Percentiles rank a stretch among this genome's conserved stretches.
These are phyloP conservation scores for Pichia cactophila DNA, from an alignment of 1,139 yeast species.

Conservation along the genomic window DNA sequence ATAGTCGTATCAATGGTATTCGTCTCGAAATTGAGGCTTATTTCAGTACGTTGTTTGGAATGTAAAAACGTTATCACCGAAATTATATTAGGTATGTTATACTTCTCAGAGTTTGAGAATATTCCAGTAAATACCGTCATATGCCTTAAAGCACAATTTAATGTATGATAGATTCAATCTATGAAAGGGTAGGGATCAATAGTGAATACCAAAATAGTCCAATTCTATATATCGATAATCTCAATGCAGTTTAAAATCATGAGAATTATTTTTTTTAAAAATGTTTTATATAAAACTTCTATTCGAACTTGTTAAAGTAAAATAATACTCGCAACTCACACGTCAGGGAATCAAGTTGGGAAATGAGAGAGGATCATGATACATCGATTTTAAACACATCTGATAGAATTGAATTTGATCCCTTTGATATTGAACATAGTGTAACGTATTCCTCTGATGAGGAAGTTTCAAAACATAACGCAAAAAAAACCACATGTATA, in stretches of 20 bases:
- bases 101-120: not conserved
- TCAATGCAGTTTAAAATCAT: too few species aligned
- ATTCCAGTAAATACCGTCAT: not conserved
- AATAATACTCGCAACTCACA: too few species aligned
- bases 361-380: too few species aligned
- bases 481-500: not conserved
- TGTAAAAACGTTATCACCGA: slow-evolving; percentile 2
- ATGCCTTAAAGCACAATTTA: too few species aligned
- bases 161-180: not conserved
- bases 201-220: too few species aligned
- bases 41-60: slow-evolving; percentile 3
- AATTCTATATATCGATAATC: too few species aligned
- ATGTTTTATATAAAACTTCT: too few species aligned
- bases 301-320: too few species aligned
- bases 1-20: not conserved
- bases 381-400: too few species aligned
- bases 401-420: slow-evolving; percentile 1
- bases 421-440: slow-evolving; percentile 13
- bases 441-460: slow-evolving; percentile 17
- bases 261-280: too few species aligned
- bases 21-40: slow-evolving; percentile 1
- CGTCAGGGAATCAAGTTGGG: too few species aligned
- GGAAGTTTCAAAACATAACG: not conserved
- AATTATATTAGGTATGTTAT: slow-evolving; percentile 1
- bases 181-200: too few species aligned